These are phyloP conservation scores for Rhododendron henanense DNA, from an alignment of 148 eudicot genomes.

Conservation along the genomic window DNA sequence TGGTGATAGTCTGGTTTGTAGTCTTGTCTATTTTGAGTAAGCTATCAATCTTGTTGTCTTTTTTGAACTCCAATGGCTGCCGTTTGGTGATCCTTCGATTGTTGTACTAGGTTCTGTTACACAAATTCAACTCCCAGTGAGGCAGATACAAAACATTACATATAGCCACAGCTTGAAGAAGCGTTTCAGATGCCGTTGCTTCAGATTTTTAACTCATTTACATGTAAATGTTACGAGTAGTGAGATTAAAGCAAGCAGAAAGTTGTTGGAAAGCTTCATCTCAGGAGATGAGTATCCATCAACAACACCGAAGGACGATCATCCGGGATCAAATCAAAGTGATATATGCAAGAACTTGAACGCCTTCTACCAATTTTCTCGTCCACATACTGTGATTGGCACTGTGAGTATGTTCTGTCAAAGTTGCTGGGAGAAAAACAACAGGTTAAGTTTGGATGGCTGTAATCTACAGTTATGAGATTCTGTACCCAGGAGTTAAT, in stretches of 20 bases:
- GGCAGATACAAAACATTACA: neutral
- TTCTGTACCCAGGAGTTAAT: neutral
- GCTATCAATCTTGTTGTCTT: neutral
- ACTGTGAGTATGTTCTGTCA: slow-evolving; percentile 27
- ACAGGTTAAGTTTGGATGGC: neutral
- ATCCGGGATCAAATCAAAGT: neutral
- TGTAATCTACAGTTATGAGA: neutral
- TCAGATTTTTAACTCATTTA: neutral
- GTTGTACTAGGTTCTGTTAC: neutral
- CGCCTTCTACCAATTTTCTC: slow-evolving; percentile 36
- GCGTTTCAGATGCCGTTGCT: neutral
- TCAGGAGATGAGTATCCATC: neutral
- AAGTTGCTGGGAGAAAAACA: neutral
- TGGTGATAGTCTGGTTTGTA: neutral
- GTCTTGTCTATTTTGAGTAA: neutral
- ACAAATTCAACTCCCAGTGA: slow-evolving; percentile 1
- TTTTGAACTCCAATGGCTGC: neutral
- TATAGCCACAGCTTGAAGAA: neutral
- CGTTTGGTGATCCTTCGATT: neutral
- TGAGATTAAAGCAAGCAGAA: neutral
- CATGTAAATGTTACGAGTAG: neutral
- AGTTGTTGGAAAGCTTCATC: neutral
- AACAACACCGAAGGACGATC: neutral
- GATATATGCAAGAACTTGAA: slow-evolving; percentile 13
- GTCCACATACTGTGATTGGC: slow-evolving; percentile 49